phyloP scores from a whole-genome alignment of 1,284 basidiomycete species.

The Xerocomus amazonicus region DNA sequence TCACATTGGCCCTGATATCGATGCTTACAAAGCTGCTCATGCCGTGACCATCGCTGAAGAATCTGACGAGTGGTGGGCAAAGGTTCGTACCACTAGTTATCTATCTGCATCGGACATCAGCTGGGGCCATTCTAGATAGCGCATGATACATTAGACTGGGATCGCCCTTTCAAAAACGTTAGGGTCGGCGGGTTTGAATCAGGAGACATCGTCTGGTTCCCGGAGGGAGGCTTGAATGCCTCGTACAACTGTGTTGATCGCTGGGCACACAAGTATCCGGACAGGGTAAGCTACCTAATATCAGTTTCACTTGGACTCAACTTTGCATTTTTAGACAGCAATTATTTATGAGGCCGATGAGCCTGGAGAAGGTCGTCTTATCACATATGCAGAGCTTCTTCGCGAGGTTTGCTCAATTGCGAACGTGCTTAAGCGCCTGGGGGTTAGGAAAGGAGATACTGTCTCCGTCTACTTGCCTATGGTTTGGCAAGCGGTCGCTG shows the following conservation, averaged over 20 bases:
- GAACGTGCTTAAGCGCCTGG: conserved; percentile 87
- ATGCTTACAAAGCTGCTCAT: conserved; percentile 70
- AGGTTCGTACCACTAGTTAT: conserved; percentile 46
- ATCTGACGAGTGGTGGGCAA: conserved; percentile 85
- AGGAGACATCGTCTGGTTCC: conserved; percentile 96
- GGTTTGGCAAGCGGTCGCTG: conserved; percentile 92
- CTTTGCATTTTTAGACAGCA: conserved; percentile 53
- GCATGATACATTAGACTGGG: conserved; percentile 82
- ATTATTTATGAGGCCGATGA: conserved; percentile 99
- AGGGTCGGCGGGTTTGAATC: conserved; percentile 79
- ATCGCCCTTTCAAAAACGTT: conserved; percentile 88
- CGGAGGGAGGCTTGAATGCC: conserved; percentile 84
- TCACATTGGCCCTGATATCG: conserved; percentile 72
- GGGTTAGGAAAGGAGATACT: conserved; percentile 95
- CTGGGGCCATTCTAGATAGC: conserved; percentile 55
- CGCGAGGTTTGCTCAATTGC: conserved; percentile 88
- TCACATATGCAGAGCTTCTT: conserved; percentile 85
- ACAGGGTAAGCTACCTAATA: conserved; percentile 57
- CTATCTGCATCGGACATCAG: conserved; percentile 1
- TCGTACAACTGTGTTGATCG: conserved; percentile 98
- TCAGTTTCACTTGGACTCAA: not conserved
- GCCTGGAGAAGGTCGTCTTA: conserved; percentile 73
- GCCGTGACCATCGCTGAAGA: conserved; percentile 68
- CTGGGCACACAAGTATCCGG: conserved; percentile 88
- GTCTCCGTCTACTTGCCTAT: conserved; percentile 89